phyloP scores from a whole-genome alignment of 257 asterid genomes.

The Ilex aquifolium region DNA sequence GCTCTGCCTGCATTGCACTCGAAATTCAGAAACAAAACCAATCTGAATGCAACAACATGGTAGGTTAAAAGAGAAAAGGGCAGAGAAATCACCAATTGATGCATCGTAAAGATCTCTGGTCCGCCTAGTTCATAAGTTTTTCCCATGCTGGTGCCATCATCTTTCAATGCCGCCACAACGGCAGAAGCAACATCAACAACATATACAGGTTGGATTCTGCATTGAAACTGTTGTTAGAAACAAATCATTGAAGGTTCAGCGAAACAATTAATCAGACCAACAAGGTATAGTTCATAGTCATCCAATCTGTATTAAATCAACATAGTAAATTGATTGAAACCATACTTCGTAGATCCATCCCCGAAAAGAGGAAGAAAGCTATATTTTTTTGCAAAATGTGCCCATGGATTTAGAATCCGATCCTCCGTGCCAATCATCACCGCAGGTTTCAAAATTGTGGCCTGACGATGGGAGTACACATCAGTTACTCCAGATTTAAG shows the following conservation, averaged over 20 bases:
- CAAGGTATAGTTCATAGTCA: not conserved
- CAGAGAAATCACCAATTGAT: slow-evolving; percentile 36
- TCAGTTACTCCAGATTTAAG: slow-evolving; percentile 12
- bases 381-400: slow-evolving; percentile 70
- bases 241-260: slow-evolving; percentile 3
- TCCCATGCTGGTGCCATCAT: slow-evolving; percentile 91
- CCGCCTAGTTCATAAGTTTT: slow-evolving; percentile 95
- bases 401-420: slow-evolving; percentile 88
- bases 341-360: slow-evolving; percentile 88
- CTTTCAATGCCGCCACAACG: slow-evolving; percentile 76
- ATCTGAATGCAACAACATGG: not conserved
- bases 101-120: slow-evolving; percentile 70
- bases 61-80: not conserved
- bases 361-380: slow-evolving; percentile 87
- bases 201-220: slow-evolving; percentile 93
- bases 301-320: not conserved
- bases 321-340: not conserved
- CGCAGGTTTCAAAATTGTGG: slow-evolving; percentile 88
- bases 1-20: slow-evolving; percentile 65
- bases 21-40: slow-evolving; percentile 8
- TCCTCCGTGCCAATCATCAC: slow-evolving; percentile 96
- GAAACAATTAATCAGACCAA: not conserved
- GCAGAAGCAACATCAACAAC: slow-evolving; percentile 95
- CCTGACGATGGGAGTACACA: slow-evolving; percentile 37
- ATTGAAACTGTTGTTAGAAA: slow-evolving; percentile 19